A percentile compares a stretch with the other conserved stretches of the same genome.
Conservation (phyloP, 2,329 filamentous ascomycete genomes). For the Colletotrichum cordylinicola region DNA sequence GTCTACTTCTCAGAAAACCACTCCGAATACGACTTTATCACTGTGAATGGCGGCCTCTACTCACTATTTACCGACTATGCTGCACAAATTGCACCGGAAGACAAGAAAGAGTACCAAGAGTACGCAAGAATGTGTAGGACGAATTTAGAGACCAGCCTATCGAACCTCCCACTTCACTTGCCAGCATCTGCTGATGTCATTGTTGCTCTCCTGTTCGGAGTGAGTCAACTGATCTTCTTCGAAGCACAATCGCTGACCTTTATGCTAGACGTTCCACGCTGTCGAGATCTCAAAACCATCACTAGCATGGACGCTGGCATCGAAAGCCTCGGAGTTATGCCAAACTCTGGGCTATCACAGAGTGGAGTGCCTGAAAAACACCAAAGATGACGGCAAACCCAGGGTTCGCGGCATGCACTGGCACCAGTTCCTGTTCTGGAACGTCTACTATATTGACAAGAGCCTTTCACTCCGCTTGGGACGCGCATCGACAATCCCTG, state of each 20-base stretch:
- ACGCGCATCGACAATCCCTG: slow-evolving; percentile 57
- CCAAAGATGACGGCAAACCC: slow-evolving; percentile 20
- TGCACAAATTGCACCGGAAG: slow-evolving; percentile 11
- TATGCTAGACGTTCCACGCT: slow-evolving; percentile 30
- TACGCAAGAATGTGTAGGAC: slow-evolving; percentile 30
- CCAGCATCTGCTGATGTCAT: slow-evolving; percentile 32
- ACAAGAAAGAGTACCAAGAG: slow-evolving; percentile 27
- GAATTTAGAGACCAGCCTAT: slow-evolving; percentile 36
- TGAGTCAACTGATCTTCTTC: neutral
- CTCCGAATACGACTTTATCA: slow-evolving; percentile 37
- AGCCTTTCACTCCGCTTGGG: slow-evolving; percentile 61
- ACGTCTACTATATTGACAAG: slow-evolving; percentile 62
- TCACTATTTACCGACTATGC: slow-evolving; percentile 17
- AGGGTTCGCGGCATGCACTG: slow-evolving; percentile 35
- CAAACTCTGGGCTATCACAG: slow-evolving; percentile 37
- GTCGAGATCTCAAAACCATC: slow-evolving; percentile 39
- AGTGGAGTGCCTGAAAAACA: slow-evolving; percentile 25
- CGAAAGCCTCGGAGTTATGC: slow-evolving; percentile 35
- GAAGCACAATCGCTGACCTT: neutral
- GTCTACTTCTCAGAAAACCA: slow-evolving; percentile 39
- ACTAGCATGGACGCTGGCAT: slow-evolving; percentile 33
- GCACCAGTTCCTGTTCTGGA: slow-evolving; percentile 57
- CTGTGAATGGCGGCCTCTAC: slow-evolving; percentile 34
- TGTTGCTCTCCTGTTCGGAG: slow-evolving; percentile 26
- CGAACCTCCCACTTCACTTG: slow-evolving; percentile 36